These are phyloP conservation scores for Thermothielavioides terrestris DNA, from an alignment of 495 filamentous ascomycete genomes.

Conservation along the genomic window DNA sequence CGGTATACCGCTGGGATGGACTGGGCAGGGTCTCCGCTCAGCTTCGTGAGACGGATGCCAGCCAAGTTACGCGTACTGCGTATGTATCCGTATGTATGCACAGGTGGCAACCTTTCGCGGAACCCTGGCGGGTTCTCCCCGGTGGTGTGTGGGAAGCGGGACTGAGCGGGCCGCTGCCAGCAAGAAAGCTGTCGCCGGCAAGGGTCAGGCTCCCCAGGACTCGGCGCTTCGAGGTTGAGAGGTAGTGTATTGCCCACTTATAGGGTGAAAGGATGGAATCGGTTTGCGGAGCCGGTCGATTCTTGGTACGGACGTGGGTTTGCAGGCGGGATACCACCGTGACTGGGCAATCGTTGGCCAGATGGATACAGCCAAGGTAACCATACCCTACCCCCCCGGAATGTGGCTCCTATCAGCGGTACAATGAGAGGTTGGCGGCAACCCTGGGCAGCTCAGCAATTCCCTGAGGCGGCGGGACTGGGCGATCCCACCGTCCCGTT, in stretches of 20 bases:
- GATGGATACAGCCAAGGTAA: constrained; percentile 16
- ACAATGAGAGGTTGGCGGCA: constrained; percentile 10
- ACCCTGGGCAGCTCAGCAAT: no score
- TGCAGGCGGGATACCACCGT: constrained; percentile 23
- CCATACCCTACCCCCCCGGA: constrained; percentile 12
- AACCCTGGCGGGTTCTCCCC: constrained; percentile 2
- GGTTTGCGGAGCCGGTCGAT: constrained; percentile 11
- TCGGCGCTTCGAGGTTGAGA: constrained; percentile 15
- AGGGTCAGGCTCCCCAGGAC: constrained; percentile 8
- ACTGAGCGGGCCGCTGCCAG: constrained; percentile 3
- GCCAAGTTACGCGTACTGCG: no score
- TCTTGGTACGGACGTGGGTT: constrained; percentile 19
- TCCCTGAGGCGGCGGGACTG: no score
- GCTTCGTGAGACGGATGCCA: constrained; percentile 6
- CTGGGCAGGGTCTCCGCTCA: constrained; percentile 19
- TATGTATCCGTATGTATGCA: no score
- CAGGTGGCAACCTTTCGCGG: constrained; percentile 18
- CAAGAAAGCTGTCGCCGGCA: not conserved
- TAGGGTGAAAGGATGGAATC: constrained; percentile 12
- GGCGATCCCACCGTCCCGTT: no score
- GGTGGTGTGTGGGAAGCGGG: constrained; percentile 5
- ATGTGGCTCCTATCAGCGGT: constrained; percentile 4
- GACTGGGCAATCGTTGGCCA: constrained; percentile 16
- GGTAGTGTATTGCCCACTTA: constrained; percentile 4
- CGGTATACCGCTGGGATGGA: constrained; percentile 11